Evolutionary conservation across 129 eudicot species (phyloP).

Genomic region (Sambucus nigra): DNA sequence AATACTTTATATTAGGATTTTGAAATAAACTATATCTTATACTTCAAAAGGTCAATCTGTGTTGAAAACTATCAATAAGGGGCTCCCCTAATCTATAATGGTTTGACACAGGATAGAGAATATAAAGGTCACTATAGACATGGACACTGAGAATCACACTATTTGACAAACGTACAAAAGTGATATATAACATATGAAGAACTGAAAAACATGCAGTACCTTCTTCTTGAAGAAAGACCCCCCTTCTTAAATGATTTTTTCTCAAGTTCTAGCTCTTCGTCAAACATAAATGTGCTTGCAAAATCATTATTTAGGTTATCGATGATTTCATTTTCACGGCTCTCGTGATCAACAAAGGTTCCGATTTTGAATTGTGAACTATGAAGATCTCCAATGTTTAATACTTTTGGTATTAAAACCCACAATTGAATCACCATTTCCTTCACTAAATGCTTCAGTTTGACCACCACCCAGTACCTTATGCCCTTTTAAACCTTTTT

Average conservation of each 20-base stretch:
- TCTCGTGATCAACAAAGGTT: conserved; percentile 8
- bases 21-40: neutral
- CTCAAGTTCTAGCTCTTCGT: conserved; percentile 85
- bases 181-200: neutral
- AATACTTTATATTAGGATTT: too few species aligned
- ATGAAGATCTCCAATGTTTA: neutral
- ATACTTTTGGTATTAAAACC: conserved; percentile 10
- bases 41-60: too few species aligned
- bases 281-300: conserved; percentile 79
- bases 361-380: conserved; percentile 7
- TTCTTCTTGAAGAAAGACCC: conserved; percentile 27
- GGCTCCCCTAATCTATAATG: neutral
- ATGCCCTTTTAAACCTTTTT: too few species aligned
- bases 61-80: neutral
- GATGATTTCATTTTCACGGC: conserved; percentile 7
- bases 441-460: conserved; percentile 13
- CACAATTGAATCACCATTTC: conserved; percentile 10
- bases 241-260: conserved; percentile 31
- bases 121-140: neutral
- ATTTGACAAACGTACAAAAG: neutral
- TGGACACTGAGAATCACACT: neutral
- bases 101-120: neutral
- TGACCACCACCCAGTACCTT: conserved; percentile 5
- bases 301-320: conserved; percentile 49
- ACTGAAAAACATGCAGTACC: conserved; percentile 33